Percentiles rank a stretch among this genome's conserved stretches.
These are phyloP conservation scores for Plasmopara viticola DNA, from an alignment of 352 stramenopile genomes.

Conservation along the genomic window DNA sequence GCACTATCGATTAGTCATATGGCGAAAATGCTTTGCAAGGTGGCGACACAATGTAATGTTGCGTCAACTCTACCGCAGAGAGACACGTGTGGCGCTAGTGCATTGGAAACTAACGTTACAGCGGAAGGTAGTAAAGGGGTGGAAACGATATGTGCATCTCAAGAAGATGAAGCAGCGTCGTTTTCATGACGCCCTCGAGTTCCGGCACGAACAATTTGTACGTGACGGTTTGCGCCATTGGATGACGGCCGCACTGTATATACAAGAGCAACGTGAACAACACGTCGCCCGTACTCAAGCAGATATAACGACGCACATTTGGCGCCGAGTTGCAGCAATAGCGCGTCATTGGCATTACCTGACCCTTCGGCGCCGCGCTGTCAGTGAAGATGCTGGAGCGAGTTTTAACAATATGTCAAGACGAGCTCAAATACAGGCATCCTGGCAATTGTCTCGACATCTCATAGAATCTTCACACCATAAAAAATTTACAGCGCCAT, in stretches of 20 bases:
- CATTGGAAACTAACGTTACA: conserved; percentile 52
- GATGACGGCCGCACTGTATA: conserved; percentile 35
- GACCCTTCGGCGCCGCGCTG: conserved; percentile 10
- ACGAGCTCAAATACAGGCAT: conserved; percentile 5
- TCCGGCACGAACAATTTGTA: conserved; percentile 40
- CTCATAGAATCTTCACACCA: neutral
- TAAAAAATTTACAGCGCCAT: neutral
- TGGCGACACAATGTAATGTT: conserved; percentile 26
- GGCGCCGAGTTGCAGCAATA: conserved; percentile 28
- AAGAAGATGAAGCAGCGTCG: conserved; percentile 34
- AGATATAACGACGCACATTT: conserved; percentile 16
- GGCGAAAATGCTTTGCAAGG: conserved; percentile 24
- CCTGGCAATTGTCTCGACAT: conserved; percentile 6
- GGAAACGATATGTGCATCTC: conserved; percentile 26
- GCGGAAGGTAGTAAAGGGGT: conserved; percentile 23
- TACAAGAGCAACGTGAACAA: conserved; percentile 32
- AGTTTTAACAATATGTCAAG: neutral
- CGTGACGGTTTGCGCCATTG: conserved; percentile 40
- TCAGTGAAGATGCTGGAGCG: conserved; percentile 1
- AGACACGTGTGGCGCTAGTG: conserved; percentile 28
- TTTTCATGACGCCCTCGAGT: conserved; percentile 44
- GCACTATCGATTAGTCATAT: conserved; percentile 21
- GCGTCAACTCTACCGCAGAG: conserved; percentile 15
- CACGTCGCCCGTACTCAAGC: conserved; percentile 17
- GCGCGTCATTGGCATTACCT: conserved; percentile 30